Conservation (phyloP, 2,329 filamentous ascomycete genomes). For the Delphinella strobiligena region DNA sequence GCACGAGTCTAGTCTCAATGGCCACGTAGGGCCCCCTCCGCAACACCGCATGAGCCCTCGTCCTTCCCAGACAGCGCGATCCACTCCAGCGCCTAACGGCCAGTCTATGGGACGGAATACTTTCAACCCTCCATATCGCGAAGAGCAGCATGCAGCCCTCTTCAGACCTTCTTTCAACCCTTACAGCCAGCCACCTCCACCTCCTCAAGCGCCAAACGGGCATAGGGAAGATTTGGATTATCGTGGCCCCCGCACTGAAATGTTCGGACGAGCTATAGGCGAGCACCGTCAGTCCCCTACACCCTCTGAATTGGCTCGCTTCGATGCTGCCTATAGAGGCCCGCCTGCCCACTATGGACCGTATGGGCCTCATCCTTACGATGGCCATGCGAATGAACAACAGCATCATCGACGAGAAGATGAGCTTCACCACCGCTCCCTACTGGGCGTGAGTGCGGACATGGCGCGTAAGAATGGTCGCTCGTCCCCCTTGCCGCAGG, state of each 20-base stretch:
- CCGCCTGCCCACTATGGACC: constrained; percentile 2
- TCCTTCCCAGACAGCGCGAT: constrained; percentile 5
- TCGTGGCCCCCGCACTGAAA: constrained; percentile 5
- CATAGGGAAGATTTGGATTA: constrained; percentile 5
- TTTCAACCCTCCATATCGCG: constrained; percentile 17
- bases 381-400: constrained; percentile 1
- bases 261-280: background rate
- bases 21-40: background rate
- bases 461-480: constrained; percentile 72
- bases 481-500: constrained; percentile 79
- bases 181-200: constrained; percentile 9
- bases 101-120: constrained; percentile 12
- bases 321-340: constrained; percentile 1
- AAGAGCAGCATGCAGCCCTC: constrained; percentile 16
- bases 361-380: constrained; percentile 3
- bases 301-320: background rate
- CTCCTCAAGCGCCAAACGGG: constrained; percentile 5
- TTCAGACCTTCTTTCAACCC: constrained; percentile 18
- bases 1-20: constrained; percentile 1
- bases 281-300: constrained; percentile 5
- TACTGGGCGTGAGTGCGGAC: constrained; percentile 62
- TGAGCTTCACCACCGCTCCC: constrained; percentile 37
- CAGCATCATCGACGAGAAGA: constrained; percentile 5
- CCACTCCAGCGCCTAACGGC: constrained; percentile 1
- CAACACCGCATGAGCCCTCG: constrained; percentile 1